A percentile compares a stretch with the other conserved stretches of the same genome.
These are phyloP conservation scores for Russula olivacea DNA, from an alignment of 768 basidiomycete genomes.

Conservation along the genomic window DNA sequence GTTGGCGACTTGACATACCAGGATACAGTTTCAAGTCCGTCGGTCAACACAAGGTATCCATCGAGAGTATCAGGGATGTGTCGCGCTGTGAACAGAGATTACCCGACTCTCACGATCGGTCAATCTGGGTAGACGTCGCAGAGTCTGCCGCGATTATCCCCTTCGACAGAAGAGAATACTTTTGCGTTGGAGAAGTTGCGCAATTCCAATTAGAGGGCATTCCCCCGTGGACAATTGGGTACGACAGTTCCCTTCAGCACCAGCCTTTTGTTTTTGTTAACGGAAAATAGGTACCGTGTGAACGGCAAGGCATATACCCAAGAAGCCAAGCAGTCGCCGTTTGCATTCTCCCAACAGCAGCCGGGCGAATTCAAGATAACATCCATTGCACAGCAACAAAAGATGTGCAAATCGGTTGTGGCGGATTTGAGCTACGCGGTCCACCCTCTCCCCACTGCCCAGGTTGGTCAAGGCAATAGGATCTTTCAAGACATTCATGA, in stretches of 20 bases:
- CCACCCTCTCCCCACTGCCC: conserved; percentile 81
- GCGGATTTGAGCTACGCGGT: conserved; percentile 68
- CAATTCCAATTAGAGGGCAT: conserved; percentile 93
- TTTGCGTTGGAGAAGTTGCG: conserved; percentile 84
- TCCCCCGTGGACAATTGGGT: conserved; percentile 90
- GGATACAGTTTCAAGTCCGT: conserved; percentile 70
- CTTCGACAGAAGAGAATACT: conserved; percentile 68
- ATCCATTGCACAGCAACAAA: conserved; percentile 88
- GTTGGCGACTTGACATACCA: conserved; percentile 71
- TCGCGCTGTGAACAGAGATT: conserved; percentile 74
- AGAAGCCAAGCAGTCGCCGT: conserved; percentile 73
- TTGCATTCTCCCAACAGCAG: conserved; percentile 77
- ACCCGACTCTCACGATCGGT: conserved; percentile 52
- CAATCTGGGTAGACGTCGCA: conserved; percentile 87
- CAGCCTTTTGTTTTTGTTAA: neutral
- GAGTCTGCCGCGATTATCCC: conserved; percentile 92
- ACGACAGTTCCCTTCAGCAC: conserved; percentile 26
- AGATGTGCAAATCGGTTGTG: conserved; percentile 81
- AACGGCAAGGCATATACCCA: conserved; percentile 69
- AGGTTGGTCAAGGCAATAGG: conserved; percentile 79
- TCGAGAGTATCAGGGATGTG: conserved; percentile 74
- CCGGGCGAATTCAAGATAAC: conserved; percentile 80
- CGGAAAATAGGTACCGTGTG: conserved; percentile 61
- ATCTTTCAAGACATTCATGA: conserved; percentile 85
- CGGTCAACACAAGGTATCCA: conserved; percentile 72